Conservation (phyloP, 345 rosid species). For the Noccaea bulbosa region DNA sequence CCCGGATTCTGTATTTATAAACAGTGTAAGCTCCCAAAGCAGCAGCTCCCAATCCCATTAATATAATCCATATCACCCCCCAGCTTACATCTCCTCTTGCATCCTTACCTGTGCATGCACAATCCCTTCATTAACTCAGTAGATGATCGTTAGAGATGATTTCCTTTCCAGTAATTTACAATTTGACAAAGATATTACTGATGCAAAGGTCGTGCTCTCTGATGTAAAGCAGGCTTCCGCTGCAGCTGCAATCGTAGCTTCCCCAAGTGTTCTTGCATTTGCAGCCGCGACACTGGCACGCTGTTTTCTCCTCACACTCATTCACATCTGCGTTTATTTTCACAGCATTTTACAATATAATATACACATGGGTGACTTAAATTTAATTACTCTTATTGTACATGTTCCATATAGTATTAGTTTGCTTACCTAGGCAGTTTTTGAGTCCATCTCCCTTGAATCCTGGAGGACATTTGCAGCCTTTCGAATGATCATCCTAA, state of each 20-base stretch:
- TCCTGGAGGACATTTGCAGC: conserved; percentile 89
- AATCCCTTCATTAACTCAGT: no score
- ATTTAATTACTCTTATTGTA: no score
- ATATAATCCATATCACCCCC: conserved; percentile 86
- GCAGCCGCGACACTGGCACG: conserved; percentile 59
- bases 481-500: conserved; percentile 67
- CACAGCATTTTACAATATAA: not conserved
- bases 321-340: conserved; percentile 44
- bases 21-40: conserved; percentile 85
- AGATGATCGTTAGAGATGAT: no score
- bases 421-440: conserved; percentile 61
- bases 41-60: conserved; percentile 75
- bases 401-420: no score
- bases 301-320: conserved; percentile 83
- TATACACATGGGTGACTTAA: not conserved
- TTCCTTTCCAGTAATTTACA: no score
- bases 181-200: conserved; percentile 40
- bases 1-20: conserved; percentile 90
- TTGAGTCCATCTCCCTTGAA: conserved; percentile 83
- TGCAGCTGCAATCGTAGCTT: conserved; percentile 84
- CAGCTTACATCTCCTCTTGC: conserved; percentile 55
- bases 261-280: conserved; percentile 90
- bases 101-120: conserved; percentile 32
- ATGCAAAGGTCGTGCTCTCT: conserved; percentile 85
- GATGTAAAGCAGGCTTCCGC: conserved; percentile 68